phyloP scores from a whole-genome alignment of 1,284 basidiomycete genomes.

The Rhodotorula sp. region DNA sequence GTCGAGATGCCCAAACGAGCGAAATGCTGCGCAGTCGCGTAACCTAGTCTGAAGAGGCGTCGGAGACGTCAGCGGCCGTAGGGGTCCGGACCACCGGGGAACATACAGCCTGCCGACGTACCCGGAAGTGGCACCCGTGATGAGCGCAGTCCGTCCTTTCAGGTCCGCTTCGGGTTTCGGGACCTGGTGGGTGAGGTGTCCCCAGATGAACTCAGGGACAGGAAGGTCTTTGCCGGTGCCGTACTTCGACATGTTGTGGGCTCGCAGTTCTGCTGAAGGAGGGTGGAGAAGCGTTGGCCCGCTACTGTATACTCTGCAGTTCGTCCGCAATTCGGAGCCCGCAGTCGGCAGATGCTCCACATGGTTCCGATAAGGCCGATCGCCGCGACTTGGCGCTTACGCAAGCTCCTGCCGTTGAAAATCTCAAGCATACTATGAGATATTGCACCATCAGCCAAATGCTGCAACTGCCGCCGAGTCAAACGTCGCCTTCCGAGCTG shows the following conservation, averaged over 20 bases:
- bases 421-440: no score
- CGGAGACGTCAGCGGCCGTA: neutral
- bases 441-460: no score
- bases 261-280: neutral
- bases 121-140: slow-evolving; percentile 3
- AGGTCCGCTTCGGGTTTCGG: neutral
- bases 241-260: neutral
- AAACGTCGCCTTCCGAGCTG: neutral
- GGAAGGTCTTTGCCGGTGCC: neutral
- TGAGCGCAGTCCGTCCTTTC: neutral
- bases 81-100: neutral
- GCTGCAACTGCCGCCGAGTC: neutral
- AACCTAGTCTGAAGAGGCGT: neutral
- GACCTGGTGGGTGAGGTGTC: neutral
- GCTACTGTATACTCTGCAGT: neutral
- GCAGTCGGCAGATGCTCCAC: no score
- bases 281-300: neutral
- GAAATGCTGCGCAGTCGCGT: slow-evolving; percentile 25
- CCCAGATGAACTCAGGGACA: neutral
- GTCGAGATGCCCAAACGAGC: slow-evolving; percentile 16
- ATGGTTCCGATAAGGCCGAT: no score
- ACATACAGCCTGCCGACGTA: neutral
- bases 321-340: neutral
- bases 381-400: no score
- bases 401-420: no score